Percentiles rank a stretch among this genome's conserved stretches.
Evolutionary conservation across 139 green algal genomes (phyloP).

Genomic region (Marvania coccoides): DNA sequence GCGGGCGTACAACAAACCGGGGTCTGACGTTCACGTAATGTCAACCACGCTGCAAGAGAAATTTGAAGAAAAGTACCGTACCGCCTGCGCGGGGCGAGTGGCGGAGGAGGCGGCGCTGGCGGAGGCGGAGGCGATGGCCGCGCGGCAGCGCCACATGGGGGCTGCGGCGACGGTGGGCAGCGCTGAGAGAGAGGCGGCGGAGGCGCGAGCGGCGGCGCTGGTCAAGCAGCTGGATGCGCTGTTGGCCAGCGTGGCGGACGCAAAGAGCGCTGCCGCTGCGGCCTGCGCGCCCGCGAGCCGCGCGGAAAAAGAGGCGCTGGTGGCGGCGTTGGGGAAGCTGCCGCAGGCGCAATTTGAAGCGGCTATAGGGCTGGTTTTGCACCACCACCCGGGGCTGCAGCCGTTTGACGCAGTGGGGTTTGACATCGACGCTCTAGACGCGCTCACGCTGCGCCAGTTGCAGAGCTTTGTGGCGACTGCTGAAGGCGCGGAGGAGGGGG

Average conservation of each 20-base stretch:
- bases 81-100: slow-evolving; percentile 24
- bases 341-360: slow-evolving; percentile 38
- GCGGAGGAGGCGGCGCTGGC: slow-evolving; percentile 31
- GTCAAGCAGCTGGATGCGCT: slow-evolving; percentile 36
- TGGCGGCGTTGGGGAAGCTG: slow-evolving; percentile 15
- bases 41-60: slow-evolving; percentile 50
- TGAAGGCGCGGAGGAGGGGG: neutral
- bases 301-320: slow-evolving; percentile 31
- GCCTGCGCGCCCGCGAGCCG: slow-evolving; percentile 29
- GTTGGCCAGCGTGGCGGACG: slow-evolving; percentile 24
- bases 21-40: slow-evolving; percentile 78
- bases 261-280: slow-evolving; percentile 36
- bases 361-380: slow-evolving; percentile 39
- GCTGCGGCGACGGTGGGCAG: neutral
- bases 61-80: slow-evolving; percentile 57
- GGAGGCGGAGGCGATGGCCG: slow-evolving; percentile 13
- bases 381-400: slow-evolving; percentile 33
- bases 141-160: neutral
- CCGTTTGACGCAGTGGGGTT: slow-evolving; percentile 40
- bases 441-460: slow-evolving; percentile 47
- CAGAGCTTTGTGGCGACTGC: neutral
- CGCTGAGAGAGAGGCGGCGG: slow-evolving; percentile 1
- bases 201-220: slow-evolving; percentile 23
- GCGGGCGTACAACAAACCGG: slow-evolving; percentile 69
- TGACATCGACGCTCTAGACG: slow-evolving; percentile 44